phyloP scores from a whole-genome alignment of 768 basidiomycete species.

The Boletus speciosus region DNA sequence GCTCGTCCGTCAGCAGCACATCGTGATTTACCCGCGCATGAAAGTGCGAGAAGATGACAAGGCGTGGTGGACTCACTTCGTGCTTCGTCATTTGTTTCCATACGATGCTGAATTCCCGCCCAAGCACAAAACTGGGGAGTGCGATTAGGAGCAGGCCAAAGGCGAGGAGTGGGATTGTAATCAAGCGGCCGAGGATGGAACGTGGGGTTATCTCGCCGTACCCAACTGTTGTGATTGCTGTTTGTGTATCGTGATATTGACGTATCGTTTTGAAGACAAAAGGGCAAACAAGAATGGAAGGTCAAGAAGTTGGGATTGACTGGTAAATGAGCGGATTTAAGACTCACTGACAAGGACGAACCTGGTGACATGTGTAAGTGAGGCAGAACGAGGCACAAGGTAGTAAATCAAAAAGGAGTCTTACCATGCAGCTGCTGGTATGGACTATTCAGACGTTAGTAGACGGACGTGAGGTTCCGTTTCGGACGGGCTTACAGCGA shows the following conservation, averaged over 20 bases:
- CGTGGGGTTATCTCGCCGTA: constrained; percentile 91
- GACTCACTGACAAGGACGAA: constrained; percentile 78
- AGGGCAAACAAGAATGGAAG: neutral
- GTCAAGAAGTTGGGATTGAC: neutral
- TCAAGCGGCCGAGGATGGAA: constrained; percentile 79
- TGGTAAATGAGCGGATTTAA: neutral
- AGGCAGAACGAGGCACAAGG: neutral
- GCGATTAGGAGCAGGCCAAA: constrained; percentile 89
- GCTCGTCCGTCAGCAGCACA: neutral
- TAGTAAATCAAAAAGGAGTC: constrained; percentile 11
- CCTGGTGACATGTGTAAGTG: constrained; percentile 28
- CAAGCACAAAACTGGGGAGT: constrained; percentile 87
- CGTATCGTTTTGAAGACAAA: neutral
- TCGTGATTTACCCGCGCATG: neutral
- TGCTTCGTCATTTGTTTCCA: constrained; percentile 77
- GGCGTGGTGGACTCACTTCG: constrained; percentile 33
- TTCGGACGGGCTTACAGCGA: constrained; percentile 47
- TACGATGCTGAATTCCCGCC: constrained; percentile 84
- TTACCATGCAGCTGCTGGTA: constrained; percentile 77
- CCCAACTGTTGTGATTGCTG: constrained; percentile 85
- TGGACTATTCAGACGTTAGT: constrained; percentile 40
- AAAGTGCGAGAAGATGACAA: neutral
- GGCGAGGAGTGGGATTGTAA: constrained; percentile 82
- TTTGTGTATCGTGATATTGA: neutral
- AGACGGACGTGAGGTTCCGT: neutral